Evolutionary conservation across 2,329 filamentous ascomycete species (phyloP).

Genomic region (Emericellopsis atlantica): DNA sequence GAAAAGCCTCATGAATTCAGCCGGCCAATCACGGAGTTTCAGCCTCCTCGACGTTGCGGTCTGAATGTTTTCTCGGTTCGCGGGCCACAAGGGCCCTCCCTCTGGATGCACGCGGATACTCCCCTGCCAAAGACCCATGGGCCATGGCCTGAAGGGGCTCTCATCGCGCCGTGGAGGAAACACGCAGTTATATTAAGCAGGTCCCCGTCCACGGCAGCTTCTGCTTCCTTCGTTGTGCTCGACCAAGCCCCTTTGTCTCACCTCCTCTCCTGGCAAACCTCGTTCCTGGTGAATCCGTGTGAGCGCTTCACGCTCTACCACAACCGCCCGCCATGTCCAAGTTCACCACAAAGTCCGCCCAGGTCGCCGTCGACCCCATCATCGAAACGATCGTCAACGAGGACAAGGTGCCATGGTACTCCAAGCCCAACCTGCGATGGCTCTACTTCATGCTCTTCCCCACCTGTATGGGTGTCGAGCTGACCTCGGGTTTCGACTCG

Average conservation of each 20-base stretch:
- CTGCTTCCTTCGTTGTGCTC: background rate
- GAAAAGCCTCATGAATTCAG: background rate
- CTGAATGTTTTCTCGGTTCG: background rate
- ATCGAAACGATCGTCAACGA: constrained; percentile 10
- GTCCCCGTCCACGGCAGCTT: background rate
- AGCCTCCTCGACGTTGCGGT: background rate
- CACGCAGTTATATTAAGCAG: background rate
- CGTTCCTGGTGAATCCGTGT: background rate
- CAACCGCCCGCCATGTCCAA: background rate
- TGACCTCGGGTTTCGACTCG: constrained; percentile 31
- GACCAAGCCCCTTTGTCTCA: background rate
- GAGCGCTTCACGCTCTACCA: background rate
- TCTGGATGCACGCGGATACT: background rate
- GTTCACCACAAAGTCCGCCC: constrained; percentile 1
- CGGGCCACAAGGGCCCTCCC: background rate
- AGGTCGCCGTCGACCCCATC: constrained; percentile 4
- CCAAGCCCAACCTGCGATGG: constrained; percentile 43
- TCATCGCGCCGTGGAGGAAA: background rate
- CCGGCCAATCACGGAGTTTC: background rate
- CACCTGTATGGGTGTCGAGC: constrained; percentile 34
- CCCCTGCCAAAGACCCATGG: background rate
- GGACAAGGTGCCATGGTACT: constrained; percentile 36
- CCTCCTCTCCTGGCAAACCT: background rate
- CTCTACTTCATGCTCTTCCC: constrained; percentile 47
- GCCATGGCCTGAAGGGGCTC: background rate